phyloP scores from a whole-genome alignment of 257 asterid species.

The Nicotiana sylvestris region DNA sequence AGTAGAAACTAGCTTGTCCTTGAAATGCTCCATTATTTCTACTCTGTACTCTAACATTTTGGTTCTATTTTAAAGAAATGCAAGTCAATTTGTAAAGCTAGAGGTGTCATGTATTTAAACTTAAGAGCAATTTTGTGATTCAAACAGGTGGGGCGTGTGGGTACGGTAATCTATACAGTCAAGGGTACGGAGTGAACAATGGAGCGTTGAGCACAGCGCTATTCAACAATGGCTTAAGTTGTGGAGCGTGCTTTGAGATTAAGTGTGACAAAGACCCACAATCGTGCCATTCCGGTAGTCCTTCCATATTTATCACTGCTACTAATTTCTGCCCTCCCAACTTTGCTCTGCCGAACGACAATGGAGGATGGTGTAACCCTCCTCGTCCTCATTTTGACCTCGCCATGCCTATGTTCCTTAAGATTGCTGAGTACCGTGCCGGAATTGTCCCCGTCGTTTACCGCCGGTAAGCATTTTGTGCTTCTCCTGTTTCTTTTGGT shows the following conservation, averaged over 20 bases:
- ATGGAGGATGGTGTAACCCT: slow-evolving; percentile 96
- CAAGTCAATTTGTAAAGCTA: not conserved
- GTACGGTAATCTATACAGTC: slow-evolving; percentile 78
- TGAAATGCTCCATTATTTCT: not conserved
- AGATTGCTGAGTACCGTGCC: slow-evolving; percentile 81
- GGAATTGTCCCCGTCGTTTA: slow-evolving; percentile 79
- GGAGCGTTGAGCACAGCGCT: slow-evolving; percentile 91
- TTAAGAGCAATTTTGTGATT: not conserved
- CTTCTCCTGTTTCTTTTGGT: not conserved
- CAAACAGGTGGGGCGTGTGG: slow-evolving; percentile 87
- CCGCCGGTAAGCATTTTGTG: slow-evolving; percentile 45
- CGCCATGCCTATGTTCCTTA: slow-evolving; percentile 95
- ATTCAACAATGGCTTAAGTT: slow-evolving; percentile 64
- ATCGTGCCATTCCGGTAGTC: slow-evolving; percentile 78
- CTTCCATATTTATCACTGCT: slow-evolving; percentile 71
- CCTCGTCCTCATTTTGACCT: slow-evolving; percentile 88
- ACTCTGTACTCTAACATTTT: not conserved
- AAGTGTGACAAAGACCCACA: slow-evolving; percentile 53
- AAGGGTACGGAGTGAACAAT: slow-evolving; percentile 84
- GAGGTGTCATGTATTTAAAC: not conserved
- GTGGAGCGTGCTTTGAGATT: slow-evolving; percentile 83
- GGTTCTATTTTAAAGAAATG: not conserved
- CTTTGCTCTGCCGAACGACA: slow-evolving; percentile 62
- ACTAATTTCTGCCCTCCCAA: slow-evolving; percentile 90
- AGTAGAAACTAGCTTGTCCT: too few relatives aligned